Percentiles rank a stretch among this genome's conserved stretches.
Evolutionary conservation across 2,329 filamentous ascomycete species (phyloP).

Genomic region (Penicillium sp.): DNA sequence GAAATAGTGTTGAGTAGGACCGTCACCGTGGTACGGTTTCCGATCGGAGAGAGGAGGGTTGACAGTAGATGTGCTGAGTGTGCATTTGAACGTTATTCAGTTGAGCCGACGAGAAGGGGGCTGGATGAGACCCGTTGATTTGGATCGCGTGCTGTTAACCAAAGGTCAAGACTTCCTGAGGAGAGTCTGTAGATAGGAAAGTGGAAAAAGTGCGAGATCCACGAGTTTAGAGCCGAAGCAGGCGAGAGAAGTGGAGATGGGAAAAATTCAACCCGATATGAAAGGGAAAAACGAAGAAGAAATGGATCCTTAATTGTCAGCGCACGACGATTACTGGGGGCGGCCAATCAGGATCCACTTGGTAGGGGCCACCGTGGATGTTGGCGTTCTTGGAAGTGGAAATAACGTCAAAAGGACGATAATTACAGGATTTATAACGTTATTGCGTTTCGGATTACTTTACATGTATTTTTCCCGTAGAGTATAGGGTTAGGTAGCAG

Average conservation of each 20-base stretch:
- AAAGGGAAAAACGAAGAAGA: neutral
- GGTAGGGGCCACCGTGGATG: neutral
- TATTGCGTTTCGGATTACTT: neutral
- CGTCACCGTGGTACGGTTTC: constrained; percentile 47
- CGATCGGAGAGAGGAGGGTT: constrained; percentile 42
- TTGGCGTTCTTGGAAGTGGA: neutral
- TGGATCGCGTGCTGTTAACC: neutral
- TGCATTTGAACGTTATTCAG: constrained; percentile 47
- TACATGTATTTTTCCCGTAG: neutral
- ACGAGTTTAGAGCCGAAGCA: neutral
- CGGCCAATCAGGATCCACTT: neutral
- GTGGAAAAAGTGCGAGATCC: neutral
- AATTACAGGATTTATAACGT: neutral
- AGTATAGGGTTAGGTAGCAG: neutral
- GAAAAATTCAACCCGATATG: constrained; percentile 17
- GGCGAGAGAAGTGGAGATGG: constrained; percentile 16
- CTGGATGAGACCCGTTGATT: neutral
- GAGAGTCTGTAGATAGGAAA: neutral
- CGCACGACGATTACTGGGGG: neutral
- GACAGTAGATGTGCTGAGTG: constrained; percentile 39
- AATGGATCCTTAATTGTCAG: neutral
- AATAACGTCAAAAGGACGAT: neutral
- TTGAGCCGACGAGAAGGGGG: constrained; percentile 20
- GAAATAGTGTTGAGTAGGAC: constrained; percentile 29
- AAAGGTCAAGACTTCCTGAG: neutral